Conservation (phyloP, 2,329 filamentous ascomycete species). For the Curvularia eragrostidis region DNA sequence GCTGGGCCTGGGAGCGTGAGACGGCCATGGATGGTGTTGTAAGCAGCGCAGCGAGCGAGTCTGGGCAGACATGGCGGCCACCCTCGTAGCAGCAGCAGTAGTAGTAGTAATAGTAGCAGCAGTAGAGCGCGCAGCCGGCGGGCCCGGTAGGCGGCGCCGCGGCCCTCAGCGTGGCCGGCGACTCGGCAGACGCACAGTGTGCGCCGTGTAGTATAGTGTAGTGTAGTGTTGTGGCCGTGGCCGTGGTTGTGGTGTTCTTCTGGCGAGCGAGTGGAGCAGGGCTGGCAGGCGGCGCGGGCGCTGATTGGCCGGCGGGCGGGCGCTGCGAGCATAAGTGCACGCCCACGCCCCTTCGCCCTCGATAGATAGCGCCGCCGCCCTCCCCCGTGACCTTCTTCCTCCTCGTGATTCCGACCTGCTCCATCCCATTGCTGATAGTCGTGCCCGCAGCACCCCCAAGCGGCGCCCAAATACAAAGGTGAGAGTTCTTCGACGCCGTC, state of each 20-base stretch:
- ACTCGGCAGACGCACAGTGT: not conserved
- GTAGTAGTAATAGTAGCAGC: too few relatives aligned
- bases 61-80: not conserved
- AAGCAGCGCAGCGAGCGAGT: not conserved
- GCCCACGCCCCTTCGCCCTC: slow-evolving; percentile 8
- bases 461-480: slow-evolving; percentile 4
- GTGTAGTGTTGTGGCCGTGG: too few relatives aligned
- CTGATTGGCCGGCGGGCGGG: slow-evolving; percentile 18
- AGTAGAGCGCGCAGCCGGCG: too few relatives aligned
- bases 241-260: slow-evolving; percentile 11
- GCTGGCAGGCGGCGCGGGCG: slow-evolving; percentile 15
- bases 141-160: too few relatives aligned
- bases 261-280: slow-evolving; percentile 12
- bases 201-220: too few relatives aligned
- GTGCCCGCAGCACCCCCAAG: not conserved
- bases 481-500: not conserved
- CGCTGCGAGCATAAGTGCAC: not conserved
- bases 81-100: too few relatives aligned
- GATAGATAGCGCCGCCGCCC: slow-evolving; percentile 12
- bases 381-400: slow-evolving; percentile 18
- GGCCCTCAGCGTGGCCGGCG: too few relatives aligned
- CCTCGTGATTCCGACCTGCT: slow-evolving; percentile 18
- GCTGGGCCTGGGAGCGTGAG: slow-evolving; percentile 8
- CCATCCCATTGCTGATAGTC: slow-evolving; percentile 6
- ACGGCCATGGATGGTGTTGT: not conserved